phyloP scores from a whole-genome alignment of 352 stramenopile genomes.

The Phytophthora megakarya region DNA sequence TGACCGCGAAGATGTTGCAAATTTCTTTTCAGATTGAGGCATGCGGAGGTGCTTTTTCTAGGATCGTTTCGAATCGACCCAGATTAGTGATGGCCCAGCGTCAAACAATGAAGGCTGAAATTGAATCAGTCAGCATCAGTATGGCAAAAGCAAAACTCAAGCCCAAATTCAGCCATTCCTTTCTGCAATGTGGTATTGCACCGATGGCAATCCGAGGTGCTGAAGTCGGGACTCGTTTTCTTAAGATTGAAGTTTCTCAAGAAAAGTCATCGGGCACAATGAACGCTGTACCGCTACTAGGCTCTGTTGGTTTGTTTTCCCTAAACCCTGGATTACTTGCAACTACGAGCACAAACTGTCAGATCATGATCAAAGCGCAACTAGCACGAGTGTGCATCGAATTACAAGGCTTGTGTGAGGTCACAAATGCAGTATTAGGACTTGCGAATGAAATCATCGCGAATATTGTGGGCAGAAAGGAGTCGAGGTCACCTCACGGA shows the following conservation, averaged over 20 bases:
- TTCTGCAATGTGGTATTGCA: conserved; percentile 39
- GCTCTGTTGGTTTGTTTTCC: conserved; percentile 29
- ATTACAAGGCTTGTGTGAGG: conserved; percentile 22
- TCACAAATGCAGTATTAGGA: conserved; percentile 4
- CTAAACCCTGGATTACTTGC: conserved; percentile 23
- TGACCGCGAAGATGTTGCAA: not conserved
- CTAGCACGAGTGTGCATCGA: conserved; percentile 27
- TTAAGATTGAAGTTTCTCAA: conserved; percentile 31
- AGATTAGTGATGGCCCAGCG: conserved; percentile 31
- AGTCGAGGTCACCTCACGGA: not conserved
- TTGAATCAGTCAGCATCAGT: conserved; percentile 40
- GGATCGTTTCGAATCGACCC: conserved; percentile 23
- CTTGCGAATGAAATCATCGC: conserved; percentile 22
- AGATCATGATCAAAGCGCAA: conserved; percentile 17
- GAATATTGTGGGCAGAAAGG: conserved; percentile 12
- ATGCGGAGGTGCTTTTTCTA: conserved; percentile 24
- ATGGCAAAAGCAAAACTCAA: conserved; percentile 8
- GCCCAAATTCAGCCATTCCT: not conserved
- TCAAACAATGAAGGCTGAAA: conserved; percentile 32
- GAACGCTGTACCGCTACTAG: conserved; percentile 22
- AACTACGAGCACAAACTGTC: conserved; percentile 20
- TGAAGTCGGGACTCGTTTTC: conserved; percentile 8
- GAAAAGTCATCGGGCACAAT: conserved; percentile 37
- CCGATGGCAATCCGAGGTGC: conserved; percentile 17
- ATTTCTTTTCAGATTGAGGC: conserved; percentile 42